Base-by-base conservation (phyloP, 2,329 filamentous ascomycete genomes). In the Lecanoromycetidae sp. region DNA sequence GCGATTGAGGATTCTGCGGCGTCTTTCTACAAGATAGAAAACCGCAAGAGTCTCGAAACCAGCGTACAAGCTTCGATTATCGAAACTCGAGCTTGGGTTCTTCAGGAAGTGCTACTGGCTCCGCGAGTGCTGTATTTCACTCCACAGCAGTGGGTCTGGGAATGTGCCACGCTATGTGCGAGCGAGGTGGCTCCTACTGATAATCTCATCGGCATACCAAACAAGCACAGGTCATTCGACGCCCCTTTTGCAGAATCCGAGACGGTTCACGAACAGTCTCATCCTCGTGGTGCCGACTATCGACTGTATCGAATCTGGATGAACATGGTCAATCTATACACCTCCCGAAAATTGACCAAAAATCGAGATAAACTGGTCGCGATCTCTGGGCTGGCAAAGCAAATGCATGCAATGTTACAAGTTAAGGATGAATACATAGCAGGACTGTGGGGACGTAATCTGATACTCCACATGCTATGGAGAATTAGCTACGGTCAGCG, bases 331-430 rank as follows among this genome's bases (percentile, higher is more conserved):
- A n/a, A 32, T 8, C 6, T 4, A 8, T 44, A 44, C 20, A 46
- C 19, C 12, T 5, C 17, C 15, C 15, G 34, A 30, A 13, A 27
- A 12, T 35, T 46, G n/a, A 39, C 44, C 3, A 35, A 29, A 6
- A 5, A 5, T 13, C 10, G 33, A 25, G 35, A 46, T 17, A 46
- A 46, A 17, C 35, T 46, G 8, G 29, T 46, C 40, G 44, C 44
- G 5, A 26, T 46, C 20, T 27, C 34, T 7, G 44, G 44, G 7
- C 37, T 46, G 7, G 44, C 44, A n/a, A 38, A 39, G 9, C 13
- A 19, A 25, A 17, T 38, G 8, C 17, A 23, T 15, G 8, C 15
- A 30, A 15, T 10, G 12, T 36, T 30, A 12, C 12, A 15, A 19
- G 48, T 15, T 10, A 12, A 39, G 19, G 39, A 30, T 27, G 26